These are phyloP conservation scores for Juglanconis juglandina DNA, from an alignment of 2,329 filamentous ascomycete genomes.

Conservation along the genomic window DNA sequence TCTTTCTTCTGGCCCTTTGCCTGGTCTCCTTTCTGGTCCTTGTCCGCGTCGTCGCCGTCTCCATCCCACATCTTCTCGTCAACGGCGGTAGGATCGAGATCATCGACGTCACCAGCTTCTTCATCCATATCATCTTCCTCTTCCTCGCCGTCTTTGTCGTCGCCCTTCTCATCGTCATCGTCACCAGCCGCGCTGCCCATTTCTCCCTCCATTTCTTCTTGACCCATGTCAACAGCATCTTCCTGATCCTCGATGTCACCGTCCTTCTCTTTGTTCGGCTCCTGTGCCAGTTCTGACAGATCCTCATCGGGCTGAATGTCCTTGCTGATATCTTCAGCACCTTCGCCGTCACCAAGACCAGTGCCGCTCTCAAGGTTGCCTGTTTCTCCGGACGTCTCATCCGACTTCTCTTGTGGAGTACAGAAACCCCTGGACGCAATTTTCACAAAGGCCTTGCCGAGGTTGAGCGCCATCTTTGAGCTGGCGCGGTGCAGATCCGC, in stretches of 20 bases:
- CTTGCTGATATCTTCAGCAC: constrained; percentile 96
- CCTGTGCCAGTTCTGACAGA: constrained; percentile 83
- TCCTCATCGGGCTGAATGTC: constrained; percentile 94
- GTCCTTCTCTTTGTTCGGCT: constrained; percentile 64
- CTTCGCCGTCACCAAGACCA: constrained; percentile 90
- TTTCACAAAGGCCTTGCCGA: constrained; percentile 74
- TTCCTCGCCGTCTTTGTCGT: constrained; percentile 60
- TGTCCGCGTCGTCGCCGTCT: constrained; percentile 72
- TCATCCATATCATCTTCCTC: constrained; percentile 80
- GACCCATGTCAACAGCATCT: constrained; percentile 87
- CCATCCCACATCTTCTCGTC: constrained; percentile 99
- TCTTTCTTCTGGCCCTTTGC: constrained; percentile 66
- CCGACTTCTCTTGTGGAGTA: constrained; percentile 76
- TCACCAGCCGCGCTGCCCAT: constrained; percentile 63
- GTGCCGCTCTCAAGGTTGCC: constrained; percentile 88
- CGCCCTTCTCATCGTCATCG: constrained; percentile 58
- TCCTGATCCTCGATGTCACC: constrained; percentile 74
- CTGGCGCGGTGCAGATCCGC: constrained; percentile 65
- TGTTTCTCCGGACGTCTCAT: constrained; percentile 64
- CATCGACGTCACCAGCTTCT: constrained; percentile 85
- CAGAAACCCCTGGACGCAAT: constrained; percentile 87
- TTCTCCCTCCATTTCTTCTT: constrained; percentile 87
- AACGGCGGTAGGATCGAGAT: constrained; percentile 81
- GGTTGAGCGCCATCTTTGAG: constrained; percentile 69
- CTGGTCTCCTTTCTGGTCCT: constrained; percentile 74